A percentile compares a stretch with the other conserved stretches of the same genome.
phyloP scores from a whole-genome alignment of 2,329 filamentous ascomycete species.

The Metarhizium brunneum region DNA sequence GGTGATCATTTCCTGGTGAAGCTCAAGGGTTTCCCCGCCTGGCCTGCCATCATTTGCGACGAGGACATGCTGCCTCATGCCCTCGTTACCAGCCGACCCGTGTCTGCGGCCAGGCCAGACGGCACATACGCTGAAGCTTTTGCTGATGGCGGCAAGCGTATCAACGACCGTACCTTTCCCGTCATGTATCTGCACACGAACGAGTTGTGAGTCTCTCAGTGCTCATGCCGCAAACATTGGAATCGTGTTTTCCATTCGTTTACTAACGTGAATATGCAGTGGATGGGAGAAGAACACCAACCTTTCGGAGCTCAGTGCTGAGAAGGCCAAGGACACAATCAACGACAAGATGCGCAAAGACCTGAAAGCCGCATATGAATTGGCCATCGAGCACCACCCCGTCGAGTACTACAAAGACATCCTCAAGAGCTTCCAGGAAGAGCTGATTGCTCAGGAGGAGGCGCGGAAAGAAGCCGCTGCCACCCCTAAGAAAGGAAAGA shows the following conservation, averaged over 20 bases:
- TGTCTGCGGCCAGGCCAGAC: slow-evolving; percentile 72
- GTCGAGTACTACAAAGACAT: slow-evolving; percentile 78
- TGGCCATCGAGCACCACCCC: slow-evolving; percentile 70
- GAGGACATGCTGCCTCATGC: slow-evolving; percentile 84
- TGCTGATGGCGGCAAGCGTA: slow-evolving; percentile 78
- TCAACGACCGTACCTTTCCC: slow-evolving; percentile 76
- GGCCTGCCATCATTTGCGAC: slow-evolving; percentile 90
- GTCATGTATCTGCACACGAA: slow-evolving; percentile 94
- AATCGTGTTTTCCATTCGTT: not conserved
- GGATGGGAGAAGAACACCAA: slow-evolving; percentile 86
- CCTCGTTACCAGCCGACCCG: slow-evolving; percentile 69
- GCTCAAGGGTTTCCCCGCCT: slow-evolving; percentile 88
- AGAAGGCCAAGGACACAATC: slow-evolving; percentile 58
- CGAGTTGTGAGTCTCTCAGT: slow-evolving; percentile 70
- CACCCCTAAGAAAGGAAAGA: slow-evolving; percentile 32
- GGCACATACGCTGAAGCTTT: slow-evolving; percentile 84
- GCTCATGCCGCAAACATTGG: not conserved
- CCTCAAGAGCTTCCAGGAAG: slow-evolving; percentile 60
- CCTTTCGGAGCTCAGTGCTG: slow-evolving; percentile 66
- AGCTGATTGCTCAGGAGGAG: slow-evolving; percentile 46
- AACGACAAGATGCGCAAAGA: slow-evolving; percentile 74
- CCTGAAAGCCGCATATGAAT: slow-evolving; percentile 66
- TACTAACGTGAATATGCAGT: slow-evolving; percentile 35
- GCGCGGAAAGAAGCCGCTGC: slow-evolving; percentile 34
- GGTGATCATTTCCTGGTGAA: slow-evolving; percentile 89